A percentile compares a stretch with the other conserved stretches of the same genome.
phyloP scores from a whole-genome alignment of 1,284 basidiomycete genomes.

The Moesziomyces aphidis region DNA sequence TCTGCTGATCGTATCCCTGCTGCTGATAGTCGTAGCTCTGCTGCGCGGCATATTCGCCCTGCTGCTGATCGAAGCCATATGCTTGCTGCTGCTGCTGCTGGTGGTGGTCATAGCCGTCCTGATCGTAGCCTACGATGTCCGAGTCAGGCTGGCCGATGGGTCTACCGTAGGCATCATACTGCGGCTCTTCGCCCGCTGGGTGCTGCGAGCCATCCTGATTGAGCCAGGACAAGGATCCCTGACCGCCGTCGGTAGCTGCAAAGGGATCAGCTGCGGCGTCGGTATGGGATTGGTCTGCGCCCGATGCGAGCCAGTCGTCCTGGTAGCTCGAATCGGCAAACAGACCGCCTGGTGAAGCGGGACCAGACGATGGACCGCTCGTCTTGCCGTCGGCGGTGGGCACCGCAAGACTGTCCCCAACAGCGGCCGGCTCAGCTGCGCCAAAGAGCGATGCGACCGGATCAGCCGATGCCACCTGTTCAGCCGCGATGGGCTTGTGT shows the following conservation, averaged over 20 bases:
- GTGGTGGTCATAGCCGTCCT: slow-evolving; percentile 27
- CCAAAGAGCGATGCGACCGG: slow-evolving; percentile 23
- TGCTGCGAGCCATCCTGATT: slow-evolving; percentile 7
- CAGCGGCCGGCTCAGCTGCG: slow-evolving; percentile 4
- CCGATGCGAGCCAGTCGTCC: slow-evolving; percentile 46
- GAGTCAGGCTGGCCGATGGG: slow-evolving; percentile 13
- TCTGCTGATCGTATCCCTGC: not conserved
- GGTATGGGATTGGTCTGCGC: slow-evolving; percentile 5
- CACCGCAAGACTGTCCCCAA: slow-evolving; percentile 10
- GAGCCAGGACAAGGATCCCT: slow-evolving; percentile 37
- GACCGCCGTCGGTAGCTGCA: slow-evolving; percentile 22
- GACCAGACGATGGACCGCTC: slow-evolving; percentile 18
- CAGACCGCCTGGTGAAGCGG: slow-evolving; percentile 37
- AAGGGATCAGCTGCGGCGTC: slow-evolving; percentile 25
- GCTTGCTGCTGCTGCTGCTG: slow-evolving; percentile 23
- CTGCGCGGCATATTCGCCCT: slow-evolving; percentile 24
- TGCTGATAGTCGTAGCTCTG: slow-evolving; percentile 18
- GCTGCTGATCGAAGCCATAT: slow-evolving; percentile 21
- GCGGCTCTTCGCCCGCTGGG: slow-evolving; percentile 8
- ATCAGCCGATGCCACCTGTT: slow-evolving; percentile 6
- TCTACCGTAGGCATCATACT: slow-evolving; percentile 38
- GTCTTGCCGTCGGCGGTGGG: slow-evolving; percentile 13
- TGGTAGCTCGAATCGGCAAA: slow-evolving; percentile 42
- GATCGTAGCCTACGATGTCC: slow-evolving; percentile 19
- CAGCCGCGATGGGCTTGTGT: not conserved